A percentile compares a stretch with the other conserved stretches of the same genome.
These are phyloP conservation scores for Phytophthora crassamura DNA, from an alignment of 352 stramenopile genomes.

Conservation along the genomic window DNA sequence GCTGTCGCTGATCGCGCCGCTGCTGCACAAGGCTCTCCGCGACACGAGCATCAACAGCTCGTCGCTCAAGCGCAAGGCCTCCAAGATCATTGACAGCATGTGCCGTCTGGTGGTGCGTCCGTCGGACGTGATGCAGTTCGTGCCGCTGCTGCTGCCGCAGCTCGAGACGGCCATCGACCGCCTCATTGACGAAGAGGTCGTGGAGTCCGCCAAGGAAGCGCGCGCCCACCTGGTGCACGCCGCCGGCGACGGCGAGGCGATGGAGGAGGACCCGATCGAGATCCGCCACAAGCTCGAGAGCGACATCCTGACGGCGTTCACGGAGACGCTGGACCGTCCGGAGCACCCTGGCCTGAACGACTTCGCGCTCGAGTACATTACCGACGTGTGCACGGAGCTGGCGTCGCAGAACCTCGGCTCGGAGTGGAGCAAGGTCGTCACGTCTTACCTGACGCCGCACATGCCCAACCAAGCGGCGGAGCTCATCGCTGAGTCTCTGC, in stretches of 20 bases:
- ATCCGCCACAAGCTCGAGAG: slow-evolving; percentile 60
- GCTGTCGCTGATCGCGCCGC: slow-evolving; percentile 90
- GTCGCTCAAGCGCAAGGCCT: slow-evolving; percentile 91
- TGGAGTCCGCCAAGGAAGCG: slow-evolving; percentile 66
- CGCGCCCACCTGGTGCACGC: slow-evolving; percentile 65
- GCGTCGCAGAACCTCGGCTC: slow-evolving; percentile 61
- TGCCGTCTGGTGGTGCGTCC: slow-evolving; percentile 87
- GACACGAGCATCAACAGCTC: slow-evolving; percentile 93
- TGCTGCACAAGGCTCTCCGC: slow-evolving; percentile 90
- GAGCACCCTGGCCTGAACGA: slow-evolving; percentile 57
- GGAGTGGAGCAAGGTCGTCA: slow-evolving; percentile 60
- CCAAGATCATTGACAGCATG: slow-evolving; percentile 95
- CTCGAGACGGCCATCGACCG: slow-evolving; percentile 92
- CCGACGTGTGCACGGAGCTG: slow-evolving; percentile 68
- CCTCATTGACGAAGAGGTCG: slow-evolving; percentile 93
- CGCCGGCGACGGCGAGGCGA: slow-evolving; percentile 53
- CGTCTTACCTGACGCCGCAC: slow-evolving; percentile 62
- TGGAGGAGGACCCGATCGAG: slow-evolving; percentile 65
- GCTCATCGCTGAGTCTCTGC: slow-evolving; percentile 57
- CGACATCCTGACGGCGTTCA: slow-evolving; percentile 54
- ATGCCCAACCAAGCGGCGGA: slow-evolving; percentile 62
- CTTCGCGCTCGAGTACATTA: slow-evolving; percentile 66
- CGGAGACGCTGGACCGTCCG: slow-evolving; percentile 49
- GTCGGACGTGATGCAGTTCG: slow-evolving; percentile 92
- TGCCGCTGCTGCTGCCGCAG: slow-evolving; percentile 92